Evolutionary conservation across 2,329 filamentous ascomycete genomes (phyloP), one percentile per base, ranked within the genome.

Genomic region (Verticillium isaacii): DNA sequence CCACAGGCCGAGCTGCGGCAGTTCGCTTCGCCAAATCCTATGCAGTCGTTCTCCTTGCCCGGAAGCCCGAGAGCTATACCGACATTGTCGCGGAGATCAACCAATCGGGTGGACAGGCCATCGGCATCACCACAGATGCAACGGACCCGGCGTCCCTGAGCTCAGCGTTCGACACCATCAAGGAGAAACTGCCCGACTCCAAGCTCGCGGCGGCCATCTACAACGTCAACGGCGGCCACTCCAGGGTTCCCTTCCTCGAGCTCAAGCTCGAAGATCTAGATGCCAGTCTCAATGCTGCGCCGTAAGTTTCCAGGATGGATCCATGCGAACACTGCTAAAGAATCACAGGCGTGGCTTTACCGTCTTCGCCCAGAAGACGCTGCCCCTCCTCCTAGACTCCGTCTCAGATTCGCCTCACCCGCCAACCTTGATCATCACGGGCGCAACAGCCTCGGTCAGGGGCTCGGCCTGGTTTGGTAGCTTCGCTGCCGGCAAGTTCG

Each of bases 401-500:
- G 83, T 86, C 1, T 73, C 74, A 0, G 76, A 78, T 54, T 74
- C 83, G 0, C 79, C 83, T 36, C 76, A 92, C 70, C 91, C 92
- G 5, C 92, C 92, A 0, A 89, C 89, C 0, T 79, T 97, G 23
- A 89, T 97, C 69, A 90, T 96, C 75, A 96, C 93, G 0, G 93
- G 93, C 36, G 92, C 93, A 0, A 96, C 93, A 0, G 93, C 92
- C 0, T 91, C 89, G 0, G 67, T 94, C 19, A 89, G 88, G 68
- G 90, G 90, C 4, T 89, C 86, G 12, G 87, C 91, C 0, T 78
- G 80, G 14, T 90, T 92, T 73, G 79, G 86, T 1, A 77, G 84
- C 8, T 96, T 97, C 70, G 89, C 92, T 0, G 85, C 87, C 2
- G 89, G 89, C 32, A 96, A 96, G 73, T 96, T 92, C 72, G 92